Conservation (phyloP, 208 protist species). For the Crithidia acanthocephali region DNA sequence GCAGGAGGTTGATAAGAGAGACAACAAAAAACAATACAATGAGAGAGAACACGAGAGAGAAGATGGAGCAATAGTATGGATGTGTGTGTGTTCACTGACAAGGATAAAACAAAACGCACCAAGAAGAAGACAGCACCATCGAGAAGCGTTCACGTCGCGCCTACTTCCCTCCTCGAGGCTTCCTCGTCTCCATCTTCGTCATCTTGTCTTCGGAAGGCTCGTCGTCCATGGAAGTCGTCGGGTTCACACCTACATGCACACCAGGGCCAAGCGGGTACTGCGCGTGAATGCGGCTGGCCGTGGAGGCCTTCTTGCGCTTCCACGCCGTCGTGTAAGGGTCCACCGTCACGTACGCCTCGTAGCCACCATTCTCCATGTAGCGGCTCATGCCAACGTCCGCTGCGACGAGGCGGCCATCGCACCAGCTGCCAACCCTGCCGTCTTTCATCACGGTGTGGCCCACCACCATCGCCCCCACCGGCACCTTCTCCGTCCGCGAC, state of each 20-base stretch:
- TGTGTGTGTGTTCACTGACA: no score
- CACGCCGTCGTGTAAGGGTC: not conserved
- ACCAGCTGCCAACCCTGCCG: slow-evolving; percentile 27
- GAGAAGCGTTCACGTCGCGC: no score
- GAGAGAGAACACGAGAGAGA: no score
- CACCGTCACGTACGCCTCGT: slow-evolving; percentile 27
- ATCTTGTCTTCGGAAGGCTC: not conserved
- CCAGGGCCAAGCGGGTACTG: slow-evolving; percentile 22
- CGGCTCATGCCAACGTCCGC: slow-evolving; percentile 44
- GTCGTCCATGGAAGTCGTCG: not conserved
- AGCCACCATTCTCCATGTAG: slow-evolving; percentile 40
- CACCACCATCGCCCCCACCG: slow-evolving; percentile 56
- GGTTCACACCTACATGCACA: not conserved
- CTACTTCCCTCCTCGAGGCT: no score
- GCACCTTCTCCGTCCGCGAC: slow-evolving; percentile 18
- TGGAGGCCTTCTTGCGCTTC: not conserved
- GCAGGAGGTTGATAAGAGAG: no score
- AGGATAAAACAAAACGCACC: no score
- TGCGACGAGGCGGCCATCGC: slow-evolving; percentile 11
- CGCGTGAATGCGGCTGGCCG: slow-evolving; percentile 13
- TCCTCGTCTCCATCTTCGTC: no score
- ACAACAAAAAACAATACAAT: no score
- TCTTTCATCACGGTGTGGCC: slow-evolving; percentile 51
- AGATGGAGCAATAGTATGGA: no score
- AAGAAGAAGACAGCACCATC: no score